phyloP scores from a whole-genome alignment of 805 yeast species.

The Pachysolen tannophilus region DNA sequence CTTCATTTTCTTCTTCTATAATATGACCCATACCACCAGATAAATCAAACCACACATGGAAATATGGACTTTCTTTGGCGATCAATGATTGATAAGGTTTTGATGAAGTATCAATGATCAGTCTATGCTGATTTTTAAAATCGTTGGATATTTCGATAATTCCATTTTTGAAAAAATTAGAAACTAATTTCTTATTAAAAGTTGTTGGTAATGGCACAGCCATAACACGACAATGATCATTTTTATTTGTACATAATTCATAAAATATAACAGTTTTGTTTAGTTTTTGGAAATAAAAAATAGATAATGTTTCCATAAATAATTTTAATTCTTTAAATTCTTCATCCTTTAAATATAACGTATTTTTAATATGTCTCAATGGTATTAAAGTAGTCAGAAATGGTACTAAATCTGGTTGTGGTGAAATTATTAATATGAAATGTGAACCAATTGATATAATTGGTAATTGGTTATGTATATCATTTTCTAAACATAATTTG shows the following conservation, averaged over 20 bases:
- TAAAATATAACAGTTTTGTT: slow-evolving; percentile 32
- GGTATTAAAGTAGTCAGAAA: slow-evolving; percentile 33
- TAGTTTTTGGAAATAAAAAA: slow-evolving; percentile 28
- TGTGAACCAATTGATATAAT: slow-evolving; percentile 25
- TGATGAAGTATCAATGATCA: slow-evolving; percentile 29
- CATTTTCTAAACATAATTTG: background rate
- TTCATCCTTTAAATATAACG: slow-evolving; percentile 31
- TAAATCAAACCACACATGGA: slow-evolving; percentile 40
- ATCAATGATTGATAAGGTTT: slow-evolving; percentile 21
- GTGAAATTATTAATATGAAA: slow-evolving; percentile 29
- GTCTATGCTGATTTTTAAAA: slow-evolving; percentile 27
- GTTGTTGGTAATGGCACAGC: slow-evolving; percentile 35
- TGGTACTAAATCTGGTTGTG: slow-evolving; percentile 30
- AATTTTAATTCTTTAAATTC: slow-evolving; percentile 35
- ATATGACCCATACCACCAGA: slow-evolving; percentile 46
- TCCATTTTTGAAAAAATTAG: slow-evolving; percentile 35
- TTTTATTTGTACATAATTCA: slow-evolving; percentile 28
- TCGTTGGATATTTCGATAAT: slow-evolving; percentile 29
- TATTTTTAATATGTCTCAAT: slow-evolving; percentile 28
- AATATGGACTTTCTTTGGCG: slow-evolving; percentile 41
- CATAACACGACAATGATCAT: slow-evolving; percentile 31
- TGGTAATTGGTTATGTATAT: slow-evolving; percentile 13
- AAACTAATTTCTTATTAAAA: slow-evolving; percentile 19
- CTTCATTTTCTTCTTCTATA: slow-evolving; percentile 30
- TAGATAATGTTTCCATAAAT: slow-evolving; percentile 32